Base-by-base conservation (phyloP, 225 moss, liverwort and hornwort species). In the Pleurozium schreberi region DNA sequence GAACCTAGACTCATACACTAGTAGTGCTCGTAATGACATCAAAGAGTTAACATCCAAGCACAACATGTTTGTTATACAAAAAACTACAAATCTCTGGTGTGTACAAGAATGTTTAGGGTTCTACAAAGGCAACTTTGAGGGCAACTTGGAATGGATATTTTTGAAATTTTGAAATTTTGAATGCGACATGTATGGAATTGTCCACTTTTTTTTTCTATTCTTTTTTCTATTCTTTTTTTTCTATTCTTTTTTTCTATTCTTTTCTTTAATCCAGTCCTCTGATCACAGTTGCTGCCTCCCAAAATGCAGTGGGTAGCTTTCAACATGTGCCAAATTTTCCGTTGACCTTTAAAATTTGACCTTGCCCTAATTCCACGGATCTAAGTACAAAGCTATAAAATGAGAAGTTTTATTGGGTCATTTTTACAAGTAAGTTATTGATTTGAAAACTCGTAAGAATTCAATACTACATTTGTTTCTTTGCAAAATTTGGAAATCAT, bases 61-160 rank as follows among this genome's bases (percentile, higher is more conserved):
- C 5, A 21, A 4, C 22, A 21, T 68, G 11, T n/a, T 4, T 68
- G 2, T 21, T 68, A 8, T 3, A 71, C 28, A 16, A 9, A 26
- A 8, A 66, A 19, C 16, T 66, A 10, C 8, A 19, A 36, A 71
- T 15, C 42, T 26, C 8, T 0, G 16, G 2, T 43, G 42, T 43
- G 1, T 27, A 45, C 1, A 1, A 43, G 9, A 43, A 8, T 71
- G 17, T 2, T 3, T 5, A 43, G 16, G 43, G 2, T 71, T 27
- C 43, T n/a, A 9, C 3, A 17, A 43, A 28, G 30, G 4, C 43
- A 71, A 43, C 5, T 43, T 27, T n/a, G n/a, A n/a, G n/a, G n/a
- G n/a, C n/a, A n/a, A n/a, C n/a, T n/a, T n/a, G 16, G 17, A 28
- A 73, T 4, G 2, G 0, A 28, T 45, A 6, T 28, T 73, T 17